Evolutionary conservation across 768 basidiomycete species (phyloP).

Genomic region (Trametes punicea): DNA sequence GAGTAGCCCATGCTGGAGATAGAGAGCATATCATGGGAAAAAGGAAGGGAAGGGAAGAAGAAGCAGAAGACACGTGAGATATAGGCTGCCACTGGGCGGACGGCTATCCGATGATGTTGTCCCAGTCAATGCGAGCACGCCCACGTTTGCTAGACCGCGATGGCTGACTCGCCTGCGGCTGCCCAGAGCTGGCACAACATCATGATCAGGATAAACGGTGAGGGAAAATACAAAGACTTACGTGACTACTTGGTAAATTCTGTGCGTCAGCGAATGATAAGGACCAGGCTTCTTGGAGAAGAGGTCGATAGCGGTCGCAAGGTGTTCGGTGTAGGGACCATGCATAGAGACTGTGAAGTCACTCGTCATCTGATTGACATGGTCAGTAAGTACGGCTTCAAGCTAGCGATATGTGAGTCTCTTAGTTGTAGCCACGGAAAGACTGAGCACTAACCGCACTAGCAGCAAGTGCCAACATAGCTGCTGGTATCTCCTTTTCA

Average conservation of each 20-base stretch:
- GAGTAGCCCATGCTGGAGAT: too few species aligned
- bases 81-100: background rate
- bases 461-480: background rate
- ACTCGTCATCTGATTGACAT: background rate
- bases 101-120: background rate
- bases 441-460: background rate
- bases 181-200: background rate
- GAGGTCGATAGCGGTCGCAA: background rate
- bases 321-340: background rate
- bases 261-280: background rate
- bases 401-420: background rate
- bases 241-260: background rate
- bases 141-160: background rate
- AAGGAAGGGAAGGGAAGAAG: too few species aligned
- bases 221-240: too few species aligned
- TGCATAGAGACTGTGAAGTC: background rate
- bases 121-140: background rate
- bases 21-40: too few species aligned
- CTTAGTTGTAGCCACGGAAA: background rate
- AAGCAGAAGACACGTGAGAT: background rate
- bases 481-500: background rate
- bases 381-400: background rate
- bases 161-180: background rate
- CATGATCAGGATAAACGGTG: background rate
- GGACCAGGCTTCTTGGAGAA: background rate